Base-by-base conservation (phyloP, 2,329 filamentous ascomycete genomes). In the Fusarium sororula region DNA sequence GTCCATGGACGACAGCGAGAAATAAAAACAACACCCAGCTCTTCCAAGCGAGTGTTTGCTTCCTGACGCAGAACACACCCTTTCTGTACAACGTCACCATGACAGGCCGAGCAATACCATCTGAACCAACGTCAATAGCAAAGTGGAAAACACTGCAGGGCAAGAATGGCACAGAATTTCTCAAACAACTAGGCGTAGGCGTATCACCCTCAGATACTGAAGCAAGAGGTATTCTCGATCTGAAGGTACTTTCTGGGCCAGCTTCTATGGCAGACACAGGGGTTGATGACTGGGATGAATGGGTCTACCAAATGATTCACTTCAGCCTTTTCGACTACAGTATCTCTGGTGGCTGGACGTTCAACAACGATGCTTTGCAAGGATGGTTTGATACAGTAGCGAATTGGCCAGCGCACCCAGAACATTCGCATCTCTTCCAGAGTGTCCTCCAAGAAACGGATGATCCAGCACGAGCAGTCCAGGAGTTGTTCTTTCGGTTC, bases 21-120 rank as follows among this genome's bases (percentile, higher is more conserved):
- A 20, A 2, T 4, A 7, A 15, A 0, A 58, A 62, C 3, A 45
- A 28, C 0, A 47, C 45, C 2, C 47, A 74, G 1, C 17, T 63
- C 0, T 57, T 71, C 5, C 39, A 42, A 5, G 63, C 54, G 0
- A 60, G 42, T 8, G 38, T 63, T 0, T 74, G 53, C 6, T 68
- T 70, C 12, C 47, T 67, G 6, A 60, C 30, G 0, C 51, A 39
- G 3, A 41, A 26, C 38, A 28, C 18, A 4, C 70, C 70, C 0
- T 30, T 58, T 3, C 5, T 59, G 1, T 73, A 60, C 10, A 62
- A 74, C 11, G 70, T 73, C 2, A 70, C 66, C 4, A 74, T 74
- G 62, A 22, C 37, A 1, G 70, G 72, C 0, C 12, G 30, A 14
- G 24, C 50, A 5, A 13, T 73, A 3, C 0, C 53, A 10, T 62